These are phyloP conservation scores for Linum lewisii DNA, from an alignment of 345 rosid species.

Conservation along the genomic window DNA sequence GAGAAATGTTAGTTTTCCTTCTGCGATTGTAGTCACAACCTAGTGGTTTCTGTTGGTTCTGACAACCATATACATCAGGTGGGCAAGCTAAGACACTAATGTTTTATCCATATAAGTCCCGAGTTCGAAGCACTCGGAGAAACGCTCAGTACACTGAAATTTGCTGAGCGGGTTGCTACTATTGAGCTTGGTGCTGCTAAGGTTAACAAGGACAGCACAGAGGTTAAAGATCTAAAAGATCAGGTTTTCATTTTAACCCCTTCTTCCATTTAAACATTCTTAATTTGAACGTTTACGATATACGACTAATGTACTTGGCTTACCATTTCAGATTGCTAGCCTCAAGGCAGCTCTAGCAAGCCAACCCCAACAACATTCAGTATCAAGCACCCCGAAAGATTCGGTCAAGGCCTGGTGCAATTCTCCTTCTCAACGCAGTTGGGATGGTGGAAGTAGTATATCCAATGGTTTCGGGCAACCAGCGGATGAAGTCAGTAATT, in stretches of 20 bases:
- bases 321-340: constrained; percentile 18
- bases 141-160: constrained; percentile 25
- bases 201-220: constrained; percentile 24
- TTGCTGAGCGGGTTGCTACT: constrained; percentile 30
- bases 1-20: background rate
- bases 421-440: constrained; percentile 15
- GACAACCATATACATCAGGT: constrained; percentile 47
- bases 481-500: constrained; percentile 3
- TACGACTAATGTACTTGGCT: background rate
- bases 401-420: constrained; percentile 6
- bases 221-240: constrained; percentile 28
- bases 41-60: background rate
- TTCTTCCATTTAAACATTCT: background rate
- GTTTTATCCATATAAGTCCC: constrained; percentile 43
- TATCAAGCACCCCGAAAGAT: constrained; percentile 23
- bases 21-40: no score
- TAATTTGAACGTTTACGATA: constrained; percentile 2
- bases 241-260: constrained; percentile 11
- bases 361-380: constrained; percentile 31
- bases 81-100: constrained; percentile 83
- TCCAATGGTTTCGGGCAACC: constrained; percentile 8
- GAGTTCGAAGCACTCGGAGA: constrained; percentile 25
- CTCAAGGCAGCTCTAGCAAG: constrained; percentile 24
- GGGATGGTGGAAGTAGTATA: constrained; percentile 10
- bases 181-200: constrained; percentile 30